Evolutionary conservation across 164 flowering plant genomes (phyloP), one percentile per base, ranked within the genome.

Genomic region (grape (Vitis vinifera)): DNA sequence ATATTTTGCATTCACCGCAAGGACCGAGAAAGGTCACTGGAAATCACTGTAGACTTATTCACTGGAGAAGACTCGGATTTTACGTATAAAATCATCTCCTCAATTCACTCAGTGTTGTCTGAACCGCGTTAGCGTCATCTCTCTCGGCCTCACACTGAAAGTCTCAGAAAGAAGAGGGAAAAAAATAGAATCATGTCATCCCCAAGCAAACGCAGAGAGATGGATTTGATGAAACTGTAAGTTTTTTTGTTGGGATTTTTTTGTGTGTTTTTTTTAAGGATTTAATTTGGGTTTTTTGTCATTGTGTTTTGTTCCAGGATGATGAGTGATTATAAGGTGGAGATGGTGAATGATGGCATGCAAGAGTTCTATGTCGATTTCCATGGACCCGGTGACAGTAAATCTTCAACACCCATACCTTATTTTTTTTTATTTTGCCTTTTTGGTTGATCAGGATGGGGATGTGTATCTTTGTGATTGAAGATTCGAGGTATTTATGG

Each of bases 281-380:
- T 37, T 37, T 37, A 37, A 37, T 37, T 37, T 37, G 44, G 44
- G 44, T 37, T 37, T 6, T 37, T 6, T 37, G 7, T 37, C 44
- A 3, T 37, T 37, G 44, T 6, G 44, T 37, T 37, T 37, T 37
- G 44, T 37, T 37, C 44, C 44, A 90, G 92, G 89, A 90, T 90
- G 94, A 90, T 90, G 91, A 85, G 88, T 68, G 90, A 90, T 69
- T 86, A 90, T 74, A 86, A 85, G 71, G 98, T 94, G 79, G 98
- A 94, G 83, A 94, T 83, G 96, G 83, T 94, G 78, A 92, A 94
- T 68, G 98, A 94, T 79, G 92, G 92, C 79, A 88, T 92, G 91
- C 97, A 91, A 65, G 94, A 94, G 78, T 94, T 94, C 76, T 88
- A 77, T 86, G 98, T 94, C 56, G 84, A 89, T 65, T 94, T 94